Evolutionary conservation across 345 rosid genomes (phyloP).

Genomic region (Zanthoxylum bungeanum): DNA sequence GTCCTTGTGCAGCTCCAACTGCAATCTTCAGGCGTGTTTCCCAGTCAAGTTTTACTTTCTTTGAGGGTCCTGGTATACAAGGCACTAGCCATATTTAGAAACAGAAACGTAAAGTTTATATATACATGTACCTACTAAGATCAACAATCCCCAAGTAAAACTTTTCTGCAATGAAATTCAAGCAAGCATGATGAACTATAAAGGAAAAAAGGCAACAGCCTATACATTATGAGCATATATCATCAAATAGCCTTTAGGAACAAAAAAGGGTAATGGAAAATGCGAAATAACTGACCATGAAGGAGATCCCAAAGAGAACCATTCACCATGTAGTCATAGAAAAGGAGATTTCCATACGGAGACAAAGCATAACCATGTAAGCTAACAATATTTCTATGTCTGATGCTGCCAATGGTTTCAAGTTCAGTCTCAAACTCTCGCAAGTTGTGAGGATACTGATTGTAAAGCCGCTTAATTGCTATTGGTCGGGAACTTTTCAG

Average conservation of each 20-base stretch:
- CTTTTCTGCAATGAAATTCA: not conserved
- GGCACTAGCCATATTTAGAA: not conserved
- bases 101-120: not conserved
- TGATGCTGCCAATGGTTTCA: slow-evolving; percentile 85
- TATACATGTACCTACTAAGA: not conserved
- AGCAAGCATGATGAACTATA: not conserved
- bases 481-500: slow-evolving; percentile 82
- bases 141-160: not conserved
- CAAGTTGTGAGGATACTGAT: slow-evolving; percentile 54
- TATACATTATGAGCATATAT: not conserved
- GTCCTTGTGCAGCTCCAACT: slow-evolving; percentile 95
- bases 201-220: not conserved
- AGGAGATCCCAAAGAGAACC: slow-evolving; percentile 98
- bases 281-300: slow-evolving; percentile 53
- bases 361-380: slow-evolving; percentile 86
- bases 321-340: slow-evolving; percentile 94
- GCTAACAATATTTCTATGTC: slow-evolving; percentile 88
- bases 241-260: not conserved
- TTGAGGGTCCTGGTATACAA: slow-evolving; percentile 46
- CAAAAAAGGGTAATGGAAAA: not conserved
- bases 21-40: slow-evolving; percentile 82
- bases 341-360: slow-evolving; percentile 78
- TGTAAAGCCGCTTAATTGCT: slow-evolving; percentile 86
- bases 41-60: slow-evolving; percentile 94
- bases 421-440: slow-evolving; percentile 91